Conservation (phyloP, 2,329 filamentous ascomycete genomes). For the Lasiodiplodia gonubiensis region DNA sequence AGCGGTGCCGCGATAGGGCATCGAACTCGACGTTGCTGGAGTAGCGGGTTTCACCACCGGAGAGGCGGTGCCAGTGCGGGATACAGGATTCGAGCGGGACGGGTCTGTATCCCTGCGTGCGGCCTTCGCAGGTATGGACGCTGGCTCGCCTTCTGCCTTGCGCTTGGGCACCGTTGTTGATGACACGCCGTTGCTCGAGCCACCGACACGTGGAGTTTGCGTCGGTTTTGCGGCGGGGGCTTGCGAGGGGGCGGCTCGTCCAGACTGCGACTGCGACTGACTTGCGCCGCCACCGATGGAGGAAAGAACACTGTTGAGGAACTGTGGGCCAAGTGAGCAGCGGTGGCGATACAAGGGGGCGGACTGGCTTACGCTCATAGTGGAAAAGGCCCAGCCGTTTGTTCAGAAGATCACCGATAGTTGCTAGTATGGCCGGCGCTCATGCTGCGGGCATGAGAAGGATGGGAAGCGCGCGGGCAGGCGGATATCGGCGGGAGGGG, state of each 20-base stretch:
- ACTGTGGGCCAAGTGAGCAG: constrained; percentile 28
- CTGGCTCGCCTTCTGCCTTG: constrained; percentile 46
- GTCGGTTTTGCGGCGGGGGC: constrained; percentile 25
- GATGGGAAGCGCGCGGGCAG: neutral
- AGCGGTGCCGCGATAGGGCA: constrained; percentile 48
- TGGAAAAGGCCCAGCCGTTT: constrained; percentile 30
- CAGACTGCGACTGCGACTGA: constrained; percentile 33
- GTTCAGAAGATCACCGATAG: constrained; percentile 27
- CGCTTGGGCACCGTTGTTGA: constrained; percentile 46
- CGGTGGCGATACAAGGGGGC: neutral
- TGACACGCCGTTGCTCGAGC: constrained; percentile 35
- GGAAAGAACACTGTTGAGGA: constrained; percentile 46
- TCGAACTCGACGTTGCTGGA: constrained; percentile 29
- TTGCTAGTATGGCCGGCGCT: constrained; percentile 13
- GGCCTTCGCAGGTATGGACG: constrained; percentile 40
- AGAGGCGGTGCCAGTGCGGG: constrained; percentile 28
- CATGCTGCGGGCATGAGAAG: constrained; percentile 27
- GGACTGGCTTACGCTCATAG: constrained; percentile 46
- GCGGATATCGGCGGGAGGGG: neutral
- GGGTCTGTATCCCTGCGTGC: constrained; percentile 40
- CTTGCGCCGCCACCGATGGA: constrained; percentile 40
- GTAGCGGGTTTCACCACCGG: constrained; percentile 20
- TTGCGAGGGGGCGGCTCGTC: constrained; percentile 34
- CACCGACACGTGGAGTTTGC: constrained; percentile 25
- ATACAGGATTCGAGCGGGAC: constrained; percentile 28